Percentiles rank a stretch among this genome's conserved stretches.
These are phyloP conservation scores for Selenicereus undatus DNA, from an alignment of 148 eudicot genomes.

Conservation along the genomic window DNA sequence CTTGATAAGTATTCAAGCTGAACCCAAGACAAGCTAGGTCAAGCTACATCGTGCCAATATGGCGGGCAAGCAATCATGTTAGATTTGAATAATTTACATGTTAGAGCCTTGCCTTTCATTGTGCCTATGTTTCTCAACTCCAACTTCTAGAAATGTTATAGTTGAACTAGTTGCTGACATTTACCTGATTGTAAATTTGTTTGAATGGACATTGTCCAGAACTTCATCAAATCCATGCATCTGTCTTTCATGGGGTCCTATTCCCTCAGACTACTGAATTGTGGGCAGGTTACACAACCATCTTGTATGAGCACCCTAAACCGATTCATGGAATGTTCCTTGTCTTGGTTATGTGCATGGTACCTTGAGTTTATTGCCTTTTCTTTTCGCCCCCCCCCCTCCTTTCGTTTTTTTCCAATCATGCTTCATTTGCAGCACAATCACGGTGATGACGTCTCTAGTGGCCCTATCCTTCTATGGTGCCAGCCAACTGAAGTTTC, in stretches of 20 bases:
- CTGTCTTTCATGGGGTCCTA: not conserved
- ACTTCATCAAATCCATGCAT: not conserved
- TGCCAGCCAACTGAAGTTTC: conserved; percentile 94
- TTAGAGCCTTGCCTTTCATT: not conserved
- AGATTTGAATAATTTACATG: not conserved
- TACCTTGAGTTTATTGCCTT: not conserved
- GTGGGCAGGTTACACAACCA: not conserved
- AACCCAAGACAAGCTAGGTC: not conserved
- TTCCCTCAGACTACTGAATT: not conserved
- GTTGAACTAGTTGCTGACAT: not conserved
- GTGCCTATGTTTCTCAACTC: not conserved
- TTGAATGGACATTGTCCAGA: not conserved
- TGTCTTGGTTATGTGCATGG: not conserved
- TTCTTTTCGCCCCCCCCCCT: too few relatives aligned
- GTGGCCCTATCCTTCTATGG: conserved; percentile 98
- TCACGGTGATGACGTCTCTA: conserved; percentile 90
- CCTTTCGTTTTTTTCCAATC: not conserved
- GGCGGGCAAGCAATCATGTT: not conserved
- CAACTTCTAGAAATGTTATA: not conserved
- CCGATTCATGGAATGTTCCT: not conserved
- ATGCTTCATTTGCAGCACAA: conserved; percentile 55
- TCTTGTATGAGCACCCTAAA: not conserved
- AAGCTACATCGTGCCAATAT: not conserved
- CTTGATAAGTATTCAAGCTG: not conserved
- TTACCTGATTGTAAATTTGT: not conserved